Base-by-base conservation (phyloP, 202 grass and related monocot species). In the Bolboschoenoplectus hybrid region DNA sequence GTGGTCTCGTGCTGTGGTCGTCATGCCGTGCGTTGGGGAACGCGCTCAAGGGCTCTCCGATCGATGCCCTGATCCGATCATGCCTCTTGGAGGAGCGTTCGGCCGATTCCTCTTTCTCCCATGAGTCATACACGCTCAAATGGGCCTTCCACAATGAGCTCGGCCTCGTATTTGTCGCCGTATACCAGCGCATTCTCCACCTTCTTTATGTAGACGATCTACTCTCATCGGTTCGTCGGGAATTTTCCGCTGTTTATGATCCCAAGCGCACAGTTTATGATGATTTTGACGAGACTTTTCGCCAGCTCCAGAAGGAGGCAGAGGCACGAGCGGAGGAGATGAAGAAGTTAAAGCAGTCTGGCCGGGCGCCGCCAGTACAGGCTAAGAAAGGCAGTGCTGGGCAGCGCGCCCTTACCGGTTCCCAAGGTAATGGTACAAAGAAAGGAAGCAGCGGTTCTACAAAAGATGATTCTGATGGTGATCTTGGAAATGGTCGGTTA, bases 111-210 rank as follows among this genome's bases (percentile, higher is more conserved):
- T 88, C 78, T 67, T 98, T 93, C 90, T 60, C 82, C 20, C 90
- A 92, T 47, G 93, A 92, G 78, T 85, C 89, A 52, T 93, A 95
- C 85, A 94, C 95, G 3, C 91, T 97, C 84, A 93, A 93, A 80
- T 97, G 95, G 95, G 87, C 92, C 68, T 97, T 97, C 87, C 80
- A 94, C 91, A 93, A 97, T 64, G 92, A 97, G 60, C 92, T 97
- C 36, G 92, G 91, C 64, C 92, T 97, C 12, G 91, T 93, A 81
- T 94, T 97, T 11, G 92, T 97, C 13, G 91, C 95, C 12, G 95
- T 97, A 55, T 97, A 94, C 88, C 92, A 97, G 90, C 88, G 89
- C 12, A 95, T 98, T 45, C 88, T 98, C 68, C 92, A 93, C 44
- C 92, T 97, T 2, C 92, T 97, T 39, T 97, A 97, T 40, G 88